phyloP scores from a whole-genome alignment of 192 early-diverging fungal genomes.

The Entomortierella lignicola region DNA sequence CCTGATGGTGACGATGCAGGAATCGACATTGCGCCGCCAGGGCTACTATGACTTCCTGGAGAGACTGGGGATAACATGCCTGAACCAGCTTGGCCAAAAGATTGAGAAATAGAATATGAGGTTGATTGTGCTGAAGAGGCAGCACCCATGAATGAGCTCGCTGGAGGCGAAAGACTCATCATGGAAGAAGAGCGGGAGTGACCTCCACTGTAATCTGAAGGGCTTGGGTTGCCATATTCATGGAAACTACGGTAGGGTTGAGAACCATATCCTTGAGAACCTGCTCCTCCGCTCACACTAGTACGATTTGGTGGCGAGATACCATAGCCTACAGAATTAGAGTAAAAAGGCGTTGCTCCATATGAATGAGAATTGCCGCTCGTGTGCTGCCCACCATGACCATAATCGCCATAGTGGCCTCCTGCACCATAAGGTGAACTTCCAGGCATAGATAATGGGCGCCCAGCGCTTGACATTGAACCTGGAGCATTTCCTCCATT shows the following conservation, averaged over 20 bases:
- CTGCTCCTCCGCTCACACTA: constrained; percentile 8
- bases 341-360: constrained; percentile 26
- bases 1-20: constrained; percentile 17
- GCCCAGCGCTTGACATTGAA: constrained; percentile 8
- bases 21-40: constrained; percentile 11
- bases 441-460: constrained; percentile 31
- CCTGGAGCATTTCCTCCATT: constrained; percentile 10
- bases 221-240: constrained; percentile 19
- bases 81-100: constrained; percentile 32
- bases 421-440: constrained; percentile 27
- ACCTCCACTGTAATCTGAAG: constrained; percentile 19
- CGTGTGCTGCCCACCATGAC: constrained; percentile 8
- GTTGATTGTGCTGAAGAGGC: constrained; percentile 18
- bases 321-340: constrained; percentile 19
- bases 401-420: constrained; percentile 33
- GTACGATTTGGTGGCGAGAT: constrained; percentile 14
- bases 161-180: constrained; percentile 40
- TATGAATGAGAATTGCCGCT: constrained; percentile 19
- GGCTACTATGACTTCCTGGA: constrained; percentile 20
- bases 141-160: constrained; percentile 36
- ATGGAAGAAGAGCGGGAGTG: constrained; percentile 45
- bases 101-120: constrained; percentile 38
- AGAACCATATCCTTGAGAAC: constrained; percentile 18
- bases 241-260: constrained; percentile 30
- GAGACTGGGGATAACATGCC: constrained; percentile 47